These are phyloP conservation scores for Thalassia testudinum DNA, from an alignment of 116 monocot genomes.

Conservation along the genomic window DNA sequence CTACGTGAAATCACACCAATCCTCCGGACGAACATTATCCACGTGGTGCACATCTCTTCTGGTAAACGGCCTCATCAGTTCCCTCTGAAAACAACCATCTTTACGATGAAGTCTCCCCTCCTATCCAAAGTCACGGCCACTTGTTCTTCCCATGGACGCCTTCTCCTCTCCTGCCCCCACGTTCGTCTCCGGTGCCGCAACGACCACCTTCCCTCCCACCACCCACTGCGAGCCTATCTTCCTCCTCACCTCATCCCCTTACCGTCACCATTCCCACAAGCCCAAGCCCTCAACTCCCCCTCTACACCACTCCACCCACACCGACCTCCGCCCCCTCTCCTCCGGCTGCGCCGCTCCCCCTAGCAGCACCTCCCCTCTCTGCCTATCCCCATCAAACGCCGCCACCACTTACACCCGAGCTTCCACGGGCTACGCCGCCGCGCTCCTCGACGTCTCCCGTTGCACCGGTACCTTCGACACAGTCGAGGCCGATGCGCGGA, in stretches of 20 bases:
- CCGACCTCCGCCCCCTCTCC: neutral
- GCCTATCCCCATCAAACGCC: no score
- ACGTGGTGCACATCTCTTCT: no score
- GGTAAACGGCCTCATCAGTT: no score
- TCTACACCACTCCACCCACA: neutral
- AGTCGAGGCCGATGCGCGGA: constrained; percentile 19
- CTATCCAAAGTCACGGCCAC: no score
- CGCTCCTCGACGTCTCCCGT: constrained; percentile 42
- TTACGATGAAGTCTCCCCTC: no score
- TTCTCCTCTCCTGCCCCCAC: constrained; percentile 5
- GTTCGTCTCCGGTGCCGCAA: neutral
- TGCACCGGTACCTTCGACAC: constrained; percentile 14
- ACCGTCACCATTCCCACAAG: neutral
- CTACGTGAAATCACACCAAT: no score
- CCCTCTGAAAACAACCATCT: no score
- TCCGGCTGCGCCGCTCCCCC: neutral
- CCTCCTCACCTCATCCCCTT: neutral
- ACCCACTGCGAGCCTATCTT: neutral
- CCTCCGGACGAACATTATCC: no score
- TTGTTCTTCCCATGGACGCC: constrained; percentile 5
- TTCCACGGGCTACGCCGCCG: constrained; percentile 62
- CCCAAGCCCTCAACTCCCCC: neutral
- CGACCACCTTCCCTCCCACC: neutral
- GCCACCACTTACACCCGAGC: constrained; percentile 9
- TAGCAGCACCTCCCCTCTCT: neutral